Evolutionary conservation across 1,284 basidiomycete species (phyloP).

Genomic region (Rhodofomes roseus): DNA sequence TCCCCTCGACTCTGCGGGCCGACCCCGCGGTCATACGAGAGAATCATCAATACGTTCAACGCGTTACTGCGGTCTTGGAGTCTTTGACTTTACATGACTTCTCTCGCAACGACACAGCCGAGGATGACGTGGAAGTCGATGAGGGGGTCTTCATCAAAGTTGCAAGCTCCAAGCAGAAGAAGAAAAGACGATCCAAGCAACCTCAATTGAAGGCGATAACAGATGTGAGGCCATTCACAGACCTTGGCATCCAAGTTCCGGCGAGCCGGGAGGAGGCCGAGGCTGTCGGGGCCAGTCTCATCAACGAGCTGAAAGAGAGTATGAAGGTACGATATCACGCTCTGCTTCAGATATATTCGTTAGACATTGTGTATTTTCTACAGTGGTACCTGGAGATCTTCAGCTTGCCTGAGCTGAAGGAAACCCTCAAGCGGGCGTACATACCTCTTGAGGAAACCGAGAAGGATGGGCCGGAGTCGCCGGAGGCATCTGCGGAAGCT

Average conservation of each 20-base stretch:
- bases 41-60: slow-evolving; percentile 8
- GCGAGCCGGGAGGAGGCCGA: slow-evolving; percentile 19
- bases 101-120: neutral
- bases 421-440: neutral
- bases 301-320: slow-evolving; percentile 20
- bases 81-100: slow-evolving; percentile 3
- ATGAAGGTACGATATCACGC: slow-evolving; percentile 25
- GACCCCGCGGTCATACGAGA: neutral
- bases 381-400: slow-evolving; percentile 22
- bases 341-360: neutral
- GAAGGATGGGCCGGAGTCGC: neutral
- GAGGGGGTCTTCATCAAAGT: neutral
- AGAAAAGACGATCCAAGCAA: neutral
- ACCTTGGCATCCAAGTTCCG: slow-evolving; percentile 25
- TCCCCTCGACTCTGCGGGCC: slow-evolving; percentile 2
- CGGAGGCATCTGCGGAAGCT: neutral
- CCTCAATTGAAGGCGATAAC: slow-evolving; percentile 8
- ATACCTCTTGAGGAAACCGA: neutral
- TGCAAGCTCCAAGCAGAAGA: neutral
- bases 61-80: slow-evolving; percentile 8
- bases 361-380: neutral
- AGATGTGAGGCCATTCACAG: slow-evolving; percentile 26
- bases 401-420: slow-evolving; percentile 14
- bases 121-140: neutral
- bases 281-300: slow-evolving; percentile 17